Conservation (phyloP, 2,329 filamentous ascomycete genomes). For the Colletotrichum horii region DNA sequence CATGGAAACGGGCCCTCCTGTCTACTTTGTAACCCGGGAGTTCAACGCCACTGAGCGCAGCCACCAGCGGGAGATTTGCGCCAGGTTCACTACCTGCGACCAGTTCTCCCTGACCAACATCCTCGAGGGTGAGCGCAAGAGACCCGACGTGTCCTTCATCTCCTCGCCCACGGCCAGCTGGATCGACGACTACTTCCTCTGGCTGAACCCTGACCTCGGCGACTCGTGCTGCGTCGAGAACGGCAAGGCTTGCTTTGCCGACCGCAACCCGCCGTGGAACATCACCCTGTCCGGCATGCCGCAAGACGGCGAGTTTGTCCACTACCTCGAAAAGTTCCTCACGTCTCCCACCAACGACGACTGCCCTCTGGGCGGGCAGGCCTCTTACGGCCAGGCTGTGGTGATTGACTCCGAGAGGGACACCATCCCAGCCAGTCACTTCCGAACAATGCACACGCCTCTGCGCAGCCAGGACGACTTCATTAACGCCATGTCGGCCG, state of each 20-base stretch:
- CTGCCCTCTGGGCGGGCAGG: constrained; percentile 88
- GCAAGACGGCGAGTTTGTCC: constrained; percentile 86
- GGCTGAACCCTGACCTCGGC: constrained; percentile 83
- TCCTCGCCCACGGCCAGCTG: constrained; percentile 89
- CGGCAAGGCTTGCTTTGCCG: constrained; percentile 77
- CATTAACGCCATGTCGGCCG: constrained; percentile 87
- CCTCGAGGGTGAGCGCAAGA: constrained; percentile 91
- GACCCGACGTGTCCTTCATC: constrained; percentile 86
- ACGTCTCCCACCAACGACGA: constrained; percentile 78
- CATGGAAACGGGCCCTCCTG: constrained; percentile 87
- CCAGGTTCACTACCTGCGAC: constrained; percentile 88
- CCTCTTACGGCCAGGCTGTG: constrained; percentile 84
- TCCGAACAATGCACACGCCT: constrained; percentile 88
- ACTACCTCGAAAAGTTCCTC: constrained; percentile 86
- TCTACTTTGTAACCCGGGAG: constrained; percentile 91
- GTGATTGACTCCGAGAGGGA: constrained; percentile 72
- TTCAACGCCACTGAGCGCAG: constrained; percentile 78
- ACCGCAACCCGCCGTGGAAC: constrained; percentile 84
- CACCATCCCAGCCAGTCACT: constrained; percentile 83
- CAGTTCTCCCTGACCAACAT: constrained; percentile 85
- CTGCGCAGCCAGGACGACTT: constrained; percentile 90
- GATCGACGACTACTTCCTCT: constrained; percentile 90
- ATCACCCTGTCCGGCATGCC: constrained; percentile 91
- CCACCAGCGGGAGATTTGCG: constrained; percentile 87
- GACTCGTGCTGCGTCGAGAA: constrained; percentile 76